Evolutionary conservation across 2,329 filamentous ascomycete genomes (phyloP).

Genomic region (Aspergillus ochraceus): DNA sequence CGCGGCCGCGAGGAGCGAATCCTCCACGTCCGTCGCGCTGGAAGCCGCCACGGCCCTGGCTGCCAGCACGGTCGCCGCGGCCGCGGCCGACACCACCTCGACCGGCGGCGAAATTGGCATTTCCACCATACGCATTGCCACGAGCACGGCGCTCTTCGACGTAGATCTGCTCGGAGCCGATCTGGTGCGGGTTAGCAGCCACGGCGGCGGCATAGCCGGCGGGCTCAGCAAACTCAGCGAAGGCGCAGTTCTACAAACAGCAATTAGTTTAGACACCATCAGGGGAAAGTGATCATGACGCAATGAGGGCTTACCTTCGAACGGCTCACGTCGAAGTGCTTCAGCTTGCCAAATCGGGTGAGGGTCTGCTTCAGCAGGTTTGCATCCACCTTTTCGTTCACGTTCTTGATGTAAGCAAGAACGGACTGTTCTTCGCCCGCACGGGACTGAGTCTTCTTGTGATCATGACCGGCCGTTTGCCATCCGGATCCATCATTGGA

Average conservation of each 20-base stretch:
- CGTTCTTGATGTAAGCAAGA: conserved; percentile 92
- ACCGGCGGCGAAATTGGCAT: conserved; percentile 59
- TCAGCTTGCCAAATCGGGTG: conserved; percentile 65
- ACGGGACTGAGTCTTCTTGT: conserved; percentile 81
- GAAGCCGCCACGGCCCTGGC: conserved; percentile 67
- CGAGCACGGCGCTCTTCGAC: conserved; percentile 89
- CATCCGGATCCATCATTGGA: conserved; percentile 69
- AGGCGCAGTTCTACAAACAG: conserved; percentile 78
- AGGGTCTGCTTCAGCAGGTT: conserved; percentile 71
- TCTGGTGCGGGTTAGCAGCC: conserved; percentile 78
- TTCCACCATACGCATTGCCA: conserved; percentile 67
- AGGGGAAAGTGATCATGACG: neutral
- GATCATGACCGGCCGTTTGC: conserved; percentile 78
- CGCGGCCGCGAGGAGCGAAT: conserved; percentile 64
- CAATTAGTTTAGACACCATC: conserved; percentile 2
- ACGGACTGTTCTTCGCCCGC: conserved; percentile 70
- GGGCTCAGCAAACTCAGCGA: conserved; percentile 84
- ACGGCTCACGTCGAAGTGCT: conserved; percentile 65
- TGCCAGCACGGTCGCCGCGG: conserved; percentile 66
- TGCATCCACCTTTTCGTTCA: conserved; percentile 81
- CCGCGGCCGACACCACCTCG: conserved; percentile 66
- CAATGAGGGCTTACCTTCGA: conserved; percentile 66
- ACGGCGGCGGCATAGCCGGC: conserved; percentile 82
- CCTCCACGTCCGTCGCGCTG: conserved; percentile 68
- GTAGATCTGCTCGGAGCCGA: conserved; percentile 78